A percentile compares a stretch with the other conserved stretches of the same genome.
Conservation (phyloP, 768 basidiomycete genomes). For the Leccinum arenicola region DNA sequence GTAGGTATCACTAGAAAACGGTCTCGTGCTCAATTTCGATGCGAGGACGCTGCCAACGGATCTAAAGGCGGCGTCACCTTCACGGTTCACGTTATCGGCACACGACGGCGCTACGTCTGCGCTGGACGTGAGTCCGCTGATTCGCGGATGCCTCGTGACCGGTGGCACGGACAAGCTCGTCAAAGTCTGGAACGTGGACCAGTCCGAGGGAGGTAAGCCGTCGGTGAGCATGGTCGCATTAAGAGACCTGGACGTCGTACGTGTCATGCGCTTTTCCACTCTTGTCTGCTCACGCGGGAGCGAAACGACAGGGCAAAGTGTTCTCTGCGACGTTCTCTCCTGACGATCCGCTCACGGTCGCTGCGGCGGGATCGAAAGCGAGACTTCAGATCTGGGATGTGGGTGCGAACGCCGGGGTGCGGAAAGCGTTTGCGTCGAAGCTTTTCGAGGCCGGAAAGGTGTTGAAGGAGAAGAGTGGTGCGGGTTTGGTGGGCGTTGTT, state of each 20-base stretch:
- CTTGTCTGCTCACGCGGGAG: neutral
- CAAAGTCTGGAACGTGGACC: constrained; percentile 94
- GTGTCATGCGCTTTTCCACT: constrained; percentile 25
- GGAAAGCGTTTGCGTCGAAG: constrained; percentile 81
- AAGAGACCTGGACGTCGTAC: constrained; percentile 86
- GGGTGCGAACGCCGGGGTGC: constrained; percentile 74
- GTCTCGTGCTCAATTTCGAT: constrained; percentile 90
- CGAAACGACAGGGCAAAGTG: constrained; percentile 77
- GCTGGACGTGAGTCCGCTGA: constrained; percentile 86
- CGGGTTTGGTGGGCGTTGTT: constrained; percentile 66
- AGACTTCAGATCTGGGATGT: constrained; percentile 96
- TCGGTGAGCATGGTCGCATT: constrained; percentile 83
- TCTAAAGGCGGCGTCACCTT: constrained; percentile 58
- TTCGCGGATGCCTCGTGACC: constrained; percentile 88
- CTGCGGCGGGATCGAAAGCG: constrained; percentile 92
- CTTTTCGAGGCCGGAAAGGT: constrained; percentile 68
- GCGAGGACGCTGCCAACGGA: constrained; percentile 76
- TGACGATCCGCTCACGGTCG: constrained; percentile 90
- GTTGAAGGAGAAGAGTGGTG: constrained; percentile 61
- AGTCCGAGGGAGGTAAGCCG: constrained; percentile 56
- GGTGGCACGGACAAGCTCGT: constrained; percentile 95
- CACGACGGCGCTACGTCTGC: constrained; percentile 90
- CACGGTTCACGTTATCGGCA: constrained; percentile 86
- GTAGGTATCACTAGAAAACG: constrained; percentile 93
- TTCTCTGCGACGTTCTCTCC: constrained; percentile 92